These are phyloP conservation scores for Escovopsis sp. DNA, from an alignment of 2,329 filamentous ascomycete genomes.

Conservation along the genomic window DNA sequence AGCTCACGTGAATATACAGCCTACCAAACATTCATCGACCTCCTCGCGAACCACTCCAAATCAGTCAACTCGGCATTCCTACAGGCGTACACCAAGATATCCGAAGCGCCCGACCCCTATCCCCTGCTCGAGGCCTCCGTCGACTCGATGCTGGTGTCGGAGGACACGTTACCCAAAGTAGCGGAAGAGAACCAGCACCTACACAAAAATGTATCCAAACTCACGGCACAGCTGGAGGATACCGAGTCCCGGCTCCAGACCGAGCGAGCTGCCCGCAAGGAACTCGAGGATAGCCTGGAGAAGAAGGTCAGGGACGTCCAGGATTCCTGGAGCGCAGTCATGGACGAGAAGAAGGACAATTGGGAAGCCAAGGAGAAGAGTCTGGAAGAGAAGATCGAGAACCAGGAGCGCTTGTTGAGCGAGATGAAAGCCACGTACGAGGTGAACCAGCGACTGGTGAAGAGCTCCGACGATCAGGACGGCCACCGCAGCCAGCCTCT, in stretches of 20 bases:
- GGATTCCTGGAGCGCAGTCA: constrained; percentile 72
- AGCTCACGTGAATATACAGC: constrained; percentile 32
- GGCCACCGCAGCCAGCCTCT: constrained; percentile 53
- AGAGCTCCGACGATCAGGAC: constrained; percentile 47
- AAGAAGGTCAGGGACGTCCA: constrained; percentile 78
- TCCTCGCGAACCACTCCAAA: constrained; percentile 92
- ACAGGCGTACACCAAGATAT: constrained; percentile 81
- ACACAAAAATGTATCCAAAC: constrained; percentile 59
- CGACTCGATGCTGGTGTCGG: constrained; percentile 79
- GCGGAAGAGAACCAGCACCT: constrained; percentile 78
- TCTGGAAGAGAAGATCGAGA: constrained; percentile 86
- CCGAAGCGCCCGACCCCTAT: constrained; percentile 92
- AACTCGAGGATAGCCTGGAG: constrained; percentile 65
- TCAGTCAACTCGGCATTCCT: constrained; percentile 85
- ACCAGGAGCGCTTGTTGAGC: constrained; percentile 78
- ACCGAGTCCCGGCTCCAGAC: constrained; percentile 66
- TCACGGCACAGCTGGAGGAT: constrained; percentile 72
- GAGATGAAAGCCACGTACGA: constrained; percentile 97
- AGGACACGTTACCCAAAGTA: constrained; percentile 83
- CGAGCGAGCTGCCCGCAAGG: constrained; percentile 58
- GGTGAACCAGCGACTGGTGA: constrained; percentile 78
- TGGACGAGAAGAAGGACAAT: constrained; percentile 90
- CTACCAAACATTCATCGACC: constrained; percentile 94
- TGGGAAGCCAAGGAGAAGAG: constrained; percentile 89
- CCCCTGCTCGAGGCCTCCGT: constrained; percentile 92